Conservation (phyloP, 768 basidiomycete genomes). For the Fibroporia radiculosa region DNA sequence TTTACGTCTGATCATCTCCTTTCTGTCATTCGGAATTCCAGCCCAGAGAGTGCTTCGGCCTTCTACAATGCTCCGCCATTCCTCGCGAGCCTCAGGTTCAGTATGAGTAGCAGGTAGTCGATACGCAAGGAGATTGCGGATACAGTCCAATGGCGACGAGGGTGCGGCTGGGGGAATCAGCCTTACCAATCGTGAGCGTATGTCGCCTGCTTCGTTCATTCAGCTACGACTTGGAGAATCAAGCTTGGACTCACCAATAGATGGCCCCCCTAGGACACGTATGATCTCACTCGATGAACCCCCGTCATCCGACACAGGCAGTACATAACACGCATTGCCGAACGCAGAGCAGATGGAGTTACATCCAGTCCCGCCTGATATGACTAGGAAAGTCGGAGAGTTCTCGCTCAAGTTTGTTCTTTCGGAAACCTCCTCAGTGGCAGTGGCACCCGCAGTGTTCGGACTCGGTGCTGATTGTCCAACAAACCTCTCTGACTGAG, state of each 20-base stretch:
- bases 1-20: conserved; percentile 84
- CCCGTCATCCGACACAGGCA: conserved; percentile 94
- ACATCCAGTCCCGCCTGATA: conserved; percentile 93
- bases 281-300: conserved; percentile 95
- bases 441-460: conserved; percentile 3
- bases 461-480: conserved; percentile 3
- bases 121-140: conserved; percentile 71
- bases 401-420: conserved; percentile 8
- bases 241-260: conserved; percentile 46
- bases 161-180: conserved; percentile 65
- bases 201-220: conserved; percentile 52
- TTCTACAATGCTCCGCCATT: conserved; percentile 91
- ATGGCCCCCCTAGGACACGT: conserved; percentile 81
- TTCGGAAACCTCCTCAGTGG: not conserved
- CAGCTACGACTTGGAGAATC: not conserved
- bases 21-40: conserved; percentile 82
- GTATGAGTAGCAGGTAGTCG: conserved; percentile 63
- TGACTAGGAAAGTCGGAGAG: conserved; percentile 52
- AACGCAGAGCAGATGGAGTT: conserved; percentile 89
- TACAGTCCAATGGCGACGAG: conserved; percentile 60
- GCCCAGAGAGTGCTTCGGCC: conserved; percentile 75
- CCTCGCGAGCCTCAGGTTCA: conserved; percentile 73
- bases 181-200: conserved; percentile 82
- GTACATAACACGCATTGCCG: conserved; percentile 65
- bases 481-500: conserved; percentile 23